These are phyloP conservation scores for Penicillium lividum DNA, from an alignment of 495 filamentous ascomycete genomes.

Conservation along the genomic window DNA sequence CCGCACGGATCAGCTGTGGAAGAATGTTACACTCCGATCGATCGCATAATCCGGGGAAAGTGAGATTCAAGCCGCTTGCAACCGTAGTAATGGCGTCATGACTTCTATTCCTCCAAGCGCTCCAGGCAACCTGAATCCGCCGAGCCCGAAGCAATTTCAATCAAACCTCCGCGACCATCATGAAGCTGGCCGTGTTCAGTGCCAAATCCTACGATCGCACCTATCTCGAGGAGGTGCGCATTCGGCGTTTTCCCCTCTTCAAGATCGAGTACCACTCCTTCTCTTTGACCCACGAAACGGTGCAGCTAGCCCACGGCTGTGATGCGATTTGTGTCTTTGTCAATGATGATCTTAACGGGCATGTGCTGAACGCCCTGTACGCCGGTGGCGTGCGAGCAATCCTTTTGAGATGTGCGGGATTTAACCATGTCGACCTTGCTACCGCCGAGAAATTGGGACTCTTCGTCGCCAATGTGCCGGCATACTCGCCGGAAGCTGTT, in stretches of 20 bases:
- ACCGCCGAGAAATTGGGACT: slow-evolving; percentile 57
- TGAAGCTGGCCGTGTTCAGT: slow-evolving; percentile 64
- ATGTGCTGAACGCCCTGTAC: slow-evolving; percentile 53
- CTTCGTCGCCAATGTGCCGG: slow-evolving; percentile 66
- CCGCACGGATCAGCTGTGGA: too few species aligned
- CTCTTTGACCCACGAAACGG: slow-evolving; percentile 56
- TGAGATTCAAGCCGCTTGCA: neutral
- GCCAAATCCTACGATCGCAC: slow-evolving; percentile 61
- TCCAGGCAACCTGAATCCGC: neutral
- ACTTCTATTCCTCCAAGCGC: neutral
- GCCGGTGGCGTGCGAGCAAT: slow-evolving; percentile 53
- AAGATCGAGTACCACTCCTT: slow-evolving; percentile 57
- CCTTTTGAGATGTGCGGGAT: slow-evolving; percentile 69
- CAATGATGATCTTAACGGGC: slow-evolving; percentile 58
- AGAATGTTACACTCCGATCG: too few species aligned
- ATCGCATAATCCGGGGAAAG: neutral
- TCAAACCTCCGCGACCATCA: slow-evolving; percentile 9
- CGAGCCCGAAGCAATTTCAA: neutral
- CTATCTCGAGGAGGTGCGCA: slow-evolving; percentile 43
- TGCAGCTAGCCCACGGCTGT: slow-evolving; percentile 51
- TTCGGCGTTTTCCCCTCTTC: slow-evolving; percentile 26
- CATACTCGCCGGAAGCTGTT: slow-evolving; percentile 71
- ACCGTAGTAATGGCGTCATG: neutral
- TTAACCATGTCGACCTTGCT: slow-evolving; percentile 65
- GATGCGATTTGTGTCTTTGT: slow-evolving; percentile 71